Base-by-base conservation (phyloP, 2,329 filamentous ascomycete genomes). In the Talaromyces pinophilus region DNA sequence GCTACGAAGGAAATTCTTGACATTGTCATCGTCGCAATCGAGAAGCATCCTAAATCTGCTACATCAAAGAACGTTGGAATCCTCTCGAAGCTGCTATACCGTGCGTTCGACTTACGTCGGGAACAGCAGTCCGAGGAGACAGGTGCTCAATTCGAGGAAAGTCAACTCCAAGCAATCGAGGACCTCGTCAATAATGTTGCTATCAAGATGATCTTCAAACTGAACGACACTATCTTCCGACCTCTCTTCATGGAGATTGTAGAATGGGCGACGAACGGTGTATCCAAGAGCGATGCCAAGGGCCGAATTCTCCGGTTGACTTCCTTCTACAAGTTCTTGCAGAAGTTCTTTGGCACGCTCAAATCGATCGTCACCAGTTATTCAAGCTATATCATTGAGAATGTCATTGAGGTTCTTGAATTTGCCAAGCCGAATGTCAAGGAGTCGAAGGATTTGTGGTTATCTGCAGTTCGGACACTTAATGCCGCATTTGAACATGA, bases 351-450 rank as follows among this genome's bases (percentile, higher is more conserved):
- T 73, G 87, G 89, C 67, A 90, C 87, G 70, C 88, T 98, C 68
- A 95, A 95, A 85, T 95, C 92, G 7, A 94, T 98, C 66, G 93
- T 98, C 67, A 98, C 95, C 10, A 90, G 89, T 78, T 99, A 99
- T 77, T 90, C 92, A 1, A 90, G 89, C 68, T 96, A 96, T 75
- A 82, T 97, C 33, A 79, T 97, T 67, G 92, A 96, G 48, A 89
- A 88, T 70, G 87, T 89, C 0, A 87, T 90, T 33, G 83, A 86
- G 55, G 82, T 91, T 19, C 84, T 96, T 25, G 71, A 74, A 46
- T 75, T 72, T 44, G 69, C 74, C 25, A 75, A 71, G n/a, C 74
- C 77, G 0, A 73, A 75, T 8, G 80, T 83, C 65, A 81, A 82
- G 17, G 74, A 80, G 19, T 83, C 86, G 22, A 84, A 87, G 70